Evolutionary conservation across 2,329 filamentous ascomycete genomes (phyloP).

Genomic region (Scortechinia acanthostroma): DNA sequence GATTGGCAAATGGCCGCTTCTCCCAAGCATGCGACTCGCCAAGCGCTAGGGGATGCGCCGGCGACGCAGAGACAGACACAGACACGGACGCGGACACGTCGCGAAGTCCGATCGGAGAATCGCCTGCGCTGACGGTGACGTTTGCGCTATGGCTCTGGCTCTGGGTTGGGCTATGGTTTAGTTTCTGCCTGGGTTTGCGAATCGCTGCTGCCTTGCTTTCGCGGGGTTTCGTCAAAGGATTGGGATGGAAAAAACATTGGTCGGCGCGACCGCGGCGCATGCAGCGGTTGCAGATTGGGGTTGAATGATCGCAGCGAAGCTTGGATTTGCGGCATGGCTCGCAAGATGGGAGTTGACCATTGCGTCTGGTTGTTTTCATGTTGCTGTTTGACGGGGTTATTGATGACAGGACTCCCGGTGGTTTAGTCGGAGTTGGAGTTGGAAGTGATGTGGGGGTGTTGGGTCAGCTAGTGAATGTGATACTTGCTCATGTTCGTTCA

Average conservation of each 20-base stretch:
- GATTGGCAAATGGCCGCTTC: background rate
- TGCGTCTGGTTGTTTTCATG: background rate
- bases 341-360: conserved; percentile 10
- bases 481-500: too few relatives aligned
- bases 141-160: too few relatives aligned
- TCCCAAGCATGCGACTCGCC: too few relatives aligned
- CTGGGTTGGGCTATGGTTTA: background rate
- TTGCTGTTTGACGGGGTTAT: too few relatives aligned
- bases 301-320: conserved; percentile 12
- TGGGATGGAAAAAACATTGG: background rate
- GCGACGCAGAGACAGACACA: too few relatives aligned
- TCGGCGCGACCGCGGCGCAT: background rate
- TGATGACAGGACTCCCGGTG: background rate
- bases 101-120: too few relatives aligned
- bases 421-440: too few relatives aligned
- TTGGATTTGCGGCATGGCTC: conserved; percentile 14
- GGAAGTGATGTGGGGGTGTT: too few relatives aligned
- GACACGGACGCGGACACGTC: too few relatives aligned
- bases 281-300: conserved; percentile 10
- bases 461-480: too few relatives aligned
- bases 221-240: background rate
- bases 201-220: background rate
- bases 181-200: background rate
- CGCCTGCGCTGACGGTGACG: too few relatives aligned
- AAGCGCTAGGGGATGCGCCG: too few relatives aligned